phyloP scores from a whole-genome alignment of 2,329 filamentous ascomycete genomes.

The Trichoderma simmonsii region DNA sequence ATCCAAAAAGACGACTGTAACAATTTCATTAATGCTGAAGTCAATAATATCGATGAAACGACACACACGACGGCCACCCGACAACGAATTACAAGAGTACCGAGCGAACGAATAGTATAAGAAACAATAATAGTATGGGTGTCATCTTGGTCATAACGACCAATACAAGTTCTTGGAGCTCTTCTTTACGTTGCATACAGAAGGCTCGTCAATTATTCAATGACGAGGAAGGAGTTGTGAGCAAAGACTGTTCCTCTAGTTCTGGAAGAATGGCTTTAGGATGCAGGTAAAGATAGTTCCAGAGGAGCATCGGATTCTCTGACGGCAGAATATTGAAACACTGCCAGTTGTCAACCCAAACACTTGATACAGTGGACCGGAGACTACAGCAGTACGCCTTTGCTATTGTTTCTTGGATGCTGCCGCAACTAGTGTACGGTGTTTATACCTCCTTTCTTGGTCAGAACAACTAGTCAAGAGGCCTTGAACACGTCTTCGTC shows the following conservation, averaged over 20 bases:
- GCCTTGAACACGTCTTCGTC: neutral
- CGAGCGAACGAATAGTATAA: neutral
- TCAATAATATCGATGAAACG: neutral
- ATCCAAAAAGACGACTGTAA: neutral
- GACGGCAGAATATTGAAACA: neutral
- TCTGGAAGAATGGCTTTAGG: neutral
- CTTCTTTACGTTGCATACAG: neutral
- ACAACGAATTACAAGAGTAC: neutral
- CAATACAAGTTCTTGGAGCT: neutral
- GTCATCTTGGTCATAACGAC: rapidly evolving
- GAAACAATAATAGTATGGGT: neutral
- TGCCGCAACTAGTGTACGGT: neutral
- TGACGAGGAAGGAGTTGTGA: neutral
- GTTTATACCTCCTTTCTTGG: neutral
- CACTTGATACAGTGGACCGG: neutral
- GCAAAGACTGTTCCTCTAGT: neutral
- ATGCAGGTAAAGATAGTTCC: neutral
- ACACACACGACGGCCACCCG: neutral
- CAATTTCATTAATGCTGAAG: rapidly evolving
- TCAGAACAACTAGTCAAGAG: rapidly evolving
- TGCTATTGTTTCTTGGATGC: neutral
- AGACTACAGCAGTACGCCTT: neutral
- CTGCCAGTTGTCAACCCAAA: neutral
- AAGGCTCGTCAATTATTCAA: neutral
- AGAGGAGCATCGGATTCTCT: neutral